Conservation (phyloP, 495 filamentous ascomycete species). For the Mycothermus thermophilus region DNA sequence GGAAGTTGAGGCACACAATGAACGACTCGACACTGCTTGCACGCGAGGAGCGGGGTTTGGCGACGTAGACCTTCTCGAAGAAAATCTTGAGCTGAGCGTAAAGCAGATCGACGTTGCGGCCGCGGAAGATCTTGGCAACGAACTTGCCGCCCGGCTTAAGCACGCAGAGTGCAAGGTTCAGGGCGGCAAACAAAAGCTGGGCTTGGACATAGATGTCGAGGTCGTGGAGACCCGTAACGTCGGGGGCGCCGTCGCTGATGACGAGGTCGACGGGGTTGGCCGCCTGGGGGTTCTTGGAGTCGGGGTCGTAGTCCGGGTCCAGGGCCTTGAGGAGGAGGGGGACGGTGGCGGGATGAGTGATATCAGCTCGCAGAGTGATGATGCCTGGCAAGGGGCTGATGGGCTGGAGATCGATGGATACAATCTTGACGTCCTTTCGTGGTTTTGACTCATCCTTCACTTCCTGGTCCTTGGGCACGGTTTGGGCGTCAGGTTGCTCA, state of each 20-base stretch:
- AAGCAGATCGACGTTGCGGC: slow-evolving; percentile 79
- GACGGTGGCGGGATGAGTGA: slow-evolving; percentile 91
- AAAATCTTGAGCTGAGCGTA: slow-evolving; percentile 86
- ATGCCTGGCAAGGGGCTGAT: slow-evolving; percentile 90
- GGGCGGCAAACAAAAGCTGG: slow-evolving; percentile 81
- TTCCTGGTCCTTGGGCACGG: not conserved
- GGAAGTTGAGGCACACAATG: slow-evolving; percentile 84
- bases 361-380: slow-evolving; percentile 80
- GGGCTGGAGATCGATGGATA: slow-evolving; percentile 87
- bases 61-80: slow-evolving; percentile 74
- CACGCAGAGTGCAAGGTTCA: slow-evolving; percentile 84
- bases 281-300: slow-evolving; percentile 33
- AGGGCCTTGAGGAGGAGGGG: slow-evolving; percentile 74
- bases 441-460: slow-evolving; percentile 30
- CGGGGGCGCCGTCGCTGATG: slow-evolving; percentile 86
- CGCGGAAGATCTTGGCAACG: slow-evolving; percentile 94
- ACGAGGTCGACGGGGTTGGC: slow-evolving; percentile 76
- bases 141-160: slow-evolving; percentile 88
- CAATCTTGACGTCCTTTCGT: slow-evolving; percentile 73
- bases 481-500: not conserved
- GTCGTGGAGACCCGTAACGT: slow-evolving; percentile 93
- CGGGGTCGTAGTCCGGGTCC: slow-evolving; percentile 55
- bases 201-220: slow-evolving; percentile 96
- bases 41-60: slow-evolving; percentile 82
- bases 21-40: slow-evolving; percentile 95